Base-by-base conservation (phyloP, 2,329 filamentous ascomycete genomes). In the Neofusicoccum parvum region DNA sequence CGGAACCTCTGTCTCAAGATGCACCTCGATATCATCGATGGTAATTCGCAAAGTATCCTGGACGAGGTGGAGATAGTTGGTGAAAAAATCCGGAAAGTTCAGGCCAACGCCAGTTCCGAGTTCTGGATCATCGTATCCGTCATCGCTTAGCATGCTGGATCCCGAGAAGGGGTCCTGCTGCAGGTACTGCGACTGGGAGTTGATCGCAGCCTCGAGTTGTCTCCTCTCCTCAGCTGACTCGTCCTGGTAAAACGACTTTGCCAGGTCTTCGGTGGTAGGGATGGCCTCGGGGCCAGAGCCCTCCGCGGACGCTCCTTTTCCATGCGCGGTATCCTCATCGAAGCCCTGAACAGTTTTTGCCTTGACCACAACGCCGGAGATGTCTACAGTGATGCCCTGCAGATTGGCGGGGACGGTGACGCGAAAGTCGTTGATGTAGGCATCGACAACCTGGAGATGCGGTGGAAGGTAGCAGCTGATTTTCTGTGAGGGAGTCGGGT, bases 321-420 rank as follows among this genome's bases (percentile, higher is more conserved):
- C 32, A 39, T 64, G 12, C 6, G n/a, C 9, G 3, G 32, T 17
- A 32, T 56, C n/a, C 11, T 36, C 32, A 5, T 58, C 41, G 4
- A 7, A 11, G 36, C 45, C 45, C 11, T 51, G 62, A 5, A 23
- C 23, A 15, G 39, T 70, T 4, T 72, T 72, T 23, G 64, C 73
- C 67, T 88, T 85, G 37, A 96, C 85, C 69, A 94, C 87, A 67
- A 97, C 87, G 20, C 92, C 93, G 70, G 94, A 88, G 23, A 94
- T 85, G 73, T 97, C 91, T 71, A 94, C 87, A 36, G 86, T 83
- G 74, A 98, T 96, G 34, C 92, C 89, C 70, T 94, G 93, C 69
- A 97, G 89, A 77, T 97, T 92, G 75, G 95, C 89, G 12, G 94
- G 92, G 59, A 98, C 85, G 7, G 90, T 96, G 63, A 97, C 82